Evolutionary conservation across 495 filamentous ascomycete genomes (phyloP).

Genomic region (Daldinia loculata): DNA sequence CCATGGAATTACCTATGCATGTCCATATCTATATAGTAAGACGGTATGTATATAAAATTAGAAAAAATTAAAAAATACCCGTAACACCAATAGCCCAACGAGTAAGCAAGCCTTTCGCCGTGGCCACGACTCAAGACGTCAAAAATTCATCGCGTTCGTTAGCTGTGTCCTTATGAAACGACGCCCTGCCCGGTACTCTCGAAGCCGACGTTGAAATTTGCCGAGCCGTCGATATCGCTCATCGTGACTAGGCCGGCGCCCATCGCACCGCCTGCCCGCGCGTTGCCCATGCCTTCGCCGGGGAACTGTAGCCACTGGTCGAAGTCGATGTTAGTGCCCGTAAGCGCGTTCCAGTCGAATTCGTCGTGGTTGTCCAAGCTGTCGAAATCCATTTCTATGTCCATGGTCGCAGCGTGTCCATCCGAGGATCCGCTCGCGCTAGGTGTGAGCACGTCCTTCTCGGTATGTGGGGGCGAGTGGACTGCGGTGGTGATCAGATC

Average conservation of each 20-base stretch:
- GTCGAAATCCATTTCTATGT: constrained; percentile 42
- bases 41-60: constrained; percentile 9
- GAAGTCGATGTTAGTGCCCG: constrained; percentile 53
- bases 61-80: too few species aligned
- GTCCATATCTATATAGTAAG: constrained; percentile 18
- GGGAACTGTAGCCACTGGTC: constrained; percentile 58
- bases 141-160: constrained; percentile 21
- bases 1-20: constrained; percentile 8
- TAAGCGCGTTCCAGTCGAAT: constrained; percentile 51
- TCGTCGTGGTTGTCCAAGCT: constrained; percentile 41
- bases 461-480: constrained; percentile 48
- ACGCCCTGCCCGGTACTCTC: constrained; percentile 15
- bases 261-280: background rate
- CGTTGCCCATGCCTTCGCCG: constrained; percentile 44
- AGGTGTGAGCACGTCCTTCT: constrained; percentile 47
- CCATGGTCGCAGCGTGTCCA: constrained; percentile 29
- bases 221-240: constrained; percentile 38
- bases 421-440: constrained; percentile 45
- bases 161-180: constrained; percentile 17
- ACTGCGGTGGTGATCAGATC: constrained; percentile 26
- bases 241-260: constrained; percentile 32
- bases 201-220: constrained; percentile 33
- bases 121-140: background rate
- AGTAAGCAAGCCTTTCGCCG: background rate
- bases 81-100: constrained; percentile 15